A percentile compares a stretch with the other conserved stretches of the same genome.
phyloP scores from a whole-genome alignment of 139 green algal species.

The Spirogloea muscicola region DNA sequence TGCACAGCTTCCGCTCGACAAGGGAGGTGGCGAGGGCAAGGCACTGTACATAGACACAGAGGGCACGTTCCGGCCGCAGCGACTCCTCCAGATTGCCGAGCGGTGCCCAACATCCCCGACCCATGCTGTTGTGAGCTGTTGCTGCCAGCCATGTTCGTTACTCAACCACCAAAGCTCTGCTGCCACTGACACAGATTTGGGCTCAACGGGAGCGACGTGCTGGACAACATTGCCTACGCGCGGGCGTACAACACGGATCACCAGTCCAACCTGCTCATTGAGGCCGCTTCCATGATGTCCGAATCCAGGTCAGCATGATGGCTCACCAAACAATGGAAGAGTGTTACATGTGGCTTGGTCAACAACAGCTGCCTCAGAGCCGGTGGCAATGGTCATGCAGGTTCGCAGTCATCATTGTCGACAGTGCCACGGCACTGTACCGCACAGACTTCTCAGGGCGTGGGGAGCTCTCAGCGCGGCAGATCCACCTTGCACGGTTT shows the following conservation, averaged over 20 bases:
- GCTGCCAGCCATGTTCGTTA: too few species aligned
- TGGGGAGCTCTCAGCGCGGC: conserved; percentile 80
- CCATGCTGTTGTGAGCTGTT: too few species aligned
- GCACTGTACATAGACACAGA: conserved; percentile 98
- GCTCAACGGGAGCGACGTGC: conserved; percentile 80
- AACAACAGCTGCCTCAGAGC: too few species aligned
- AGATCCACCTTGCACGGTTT: conserved; percentile 84
- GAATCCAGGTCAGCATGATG: conserved; percentile 65
- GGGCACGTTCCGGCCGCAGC: conserved; percentile 82
- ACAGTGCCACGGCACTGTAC: conserved; percentile 93
- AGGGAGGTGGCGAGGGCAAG: conserved; percentile 94
- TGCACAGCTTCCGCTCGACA: conserved; percentile 57
- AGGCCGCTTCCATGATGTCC: conserved; percentile 88
- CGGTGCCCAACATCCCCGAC: too few species aligned
- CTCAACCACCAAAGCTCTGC: too few species aligned
- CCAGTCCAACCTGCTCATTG: conserved; percentile 81
- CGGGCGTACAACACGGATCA: conserved; percentile 98
- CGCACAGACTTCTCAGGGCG: conserved; percentile 63
- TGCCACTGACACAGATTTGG: conserved; percentile 83
- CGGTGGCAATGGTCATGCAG: too few species aligned
- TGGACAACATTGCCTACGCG: conserved; percentile 98
- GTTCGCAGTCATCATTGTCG: conserved; percentile 92
- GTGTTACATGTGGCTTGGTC: too few species aligned
- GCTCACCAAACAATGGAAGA: too few species aligned
- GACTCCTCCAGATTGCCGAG: conserved; percentile 76